A percentile compares a stretch with the other conserved stretches of the same genome.
Evolutionary conservation across 352 stramenopile genomes (phyloP).

Genomic region (Globisporangium perplexum): DNA sequence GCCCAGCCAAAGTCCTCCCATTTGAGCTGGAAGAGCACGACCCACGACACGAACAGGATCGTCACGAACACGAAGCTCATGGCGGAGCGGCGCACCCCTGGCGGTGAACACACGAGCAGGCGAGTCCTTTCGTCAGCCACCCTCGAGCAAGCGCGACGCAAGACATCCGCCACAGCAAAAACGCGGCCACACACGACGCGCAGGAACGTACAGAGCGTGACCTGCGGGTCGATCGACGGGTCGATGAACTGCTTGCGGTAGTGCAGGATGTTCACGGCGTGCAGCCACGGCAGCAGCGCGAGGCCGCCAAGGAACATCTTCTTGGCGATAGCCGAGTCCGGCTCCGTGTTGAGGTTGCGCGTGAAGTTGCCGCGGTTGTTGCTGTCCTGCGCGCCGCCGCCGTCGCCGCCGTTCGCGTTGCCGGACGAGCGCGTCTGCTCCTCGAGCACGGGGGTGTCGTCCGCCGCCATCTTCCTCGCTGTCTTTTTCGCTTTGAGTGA

Average conservation of each 20-base stretch:
- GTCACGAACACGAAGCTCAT: constrained; percentile 69
- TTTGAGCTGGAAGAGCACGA: constrained; percentile 76
- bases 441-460: constrained; percentile 52
- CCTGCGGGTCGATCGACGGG: constrained; percentile 45
- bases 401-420: background rate
- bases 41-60: constrained; percentile 68
- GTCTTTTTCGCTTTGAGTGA: background rate
- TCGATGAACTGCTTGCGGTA: constrained; percentile 81
- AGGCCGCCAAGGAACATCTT: constrained; percentile 86
- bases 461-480: constrained; percentile 23
- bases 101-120: background rate
- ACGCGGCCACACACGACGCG: background rate
- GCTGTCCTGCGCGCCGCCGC: constrained; percentile 11
- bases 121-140: background rate
- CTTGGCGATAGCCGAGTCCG: constrained; percentile 56
- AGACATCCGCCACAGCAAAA: no score
- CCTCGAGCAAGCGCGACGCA: background rate
- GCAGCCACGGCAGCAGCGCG: constrained; percentile 72
- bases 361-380: constrained; percentile 88
- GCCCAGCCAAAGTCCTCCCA: constrained; percentile 84
- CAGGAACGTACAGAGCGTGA: constrained; percentile 66
- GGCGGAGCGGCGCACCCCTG: constrained; percentile 75
- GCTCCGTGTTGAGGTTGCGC: constrained; percentile 78
- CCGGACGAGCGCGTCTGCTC: constrained; percentile 20
- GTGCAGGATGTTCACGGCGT: constrained; percentile 78